These are phyloP conservation scores for Spizellomyces punctatus DNA, from an alignment of 192 early-diverging fungal species.

Conservation along the genomic window DNA sequence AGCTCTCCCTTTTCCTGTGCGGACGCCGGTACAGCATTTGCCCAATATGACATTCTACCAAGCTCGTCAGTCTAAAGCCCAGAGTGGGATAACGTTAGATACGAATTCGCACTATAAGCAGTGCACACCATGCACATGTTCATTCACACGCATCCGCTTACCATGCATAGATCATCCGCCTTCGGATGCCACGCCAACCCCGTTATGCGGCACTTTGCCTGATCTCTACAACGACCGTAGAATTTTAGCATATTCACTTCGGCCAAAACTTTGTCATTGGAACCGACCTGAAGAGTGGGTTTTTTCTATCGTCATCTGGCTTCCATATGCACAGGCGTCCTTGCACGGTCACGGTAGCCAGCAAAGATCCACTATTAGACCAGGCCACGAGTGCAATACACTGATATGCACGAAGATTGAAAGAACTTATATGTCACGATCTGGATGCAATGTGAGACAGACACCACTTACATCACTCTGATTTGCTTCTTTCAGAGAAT, in stretches of 20 bases:
- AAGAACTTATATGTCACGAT: no score
- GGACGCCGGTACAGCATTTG: slow-evolving; percentile 23
- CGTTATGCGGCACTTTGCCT: slow-evolving; percentile 13
- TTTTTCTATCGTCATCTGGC: slow-evolving; percentile 8
- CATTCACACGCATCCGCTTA: no score
- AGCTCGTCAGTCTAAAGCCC: slow-evolving; percentile 11
- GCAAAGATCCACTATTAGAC: slow-evolving; percentile 67
- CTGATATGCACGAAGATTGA: slow-evolving; percentile 17
- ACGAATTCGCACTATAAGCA: not conserved
- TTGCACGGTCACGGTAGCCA: slow-evolving; percentile 51
- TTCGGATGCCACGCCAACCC: slow-evolving; percentile 36
- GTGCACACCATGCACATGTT: no score
- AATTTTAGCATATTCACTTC: not conserved
- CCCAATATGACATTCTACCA: slow-evolving; percentile 28
- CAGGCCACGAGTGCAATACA: slow-evolving; percentile 54
- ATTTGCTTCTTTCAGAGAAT: slow-evolving; percentile 26
- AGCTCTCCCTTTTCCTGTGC: slow-evolving; percentile 25
- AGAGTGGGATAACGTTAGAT: not conserved
- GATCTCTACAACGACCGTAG: not conserved
- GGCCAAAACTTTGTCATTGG: not conserved
- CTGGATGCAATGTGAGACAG: slow-evolving; percentile 21
- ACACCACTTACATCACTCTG: not conserved
- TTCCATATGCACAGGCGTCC: slow-evolving; percentile 70
- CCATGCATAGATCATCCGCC: slow-evolving; percentile 22
- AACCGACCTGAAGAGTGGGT: slow-evolving; percentile 13